Percentiles rank a stretch among this genome's conserved stretches.
phyloP scores from a whole-genome alignment of 23 red algal genomes.

The Agarophyton chilense region DNA sequence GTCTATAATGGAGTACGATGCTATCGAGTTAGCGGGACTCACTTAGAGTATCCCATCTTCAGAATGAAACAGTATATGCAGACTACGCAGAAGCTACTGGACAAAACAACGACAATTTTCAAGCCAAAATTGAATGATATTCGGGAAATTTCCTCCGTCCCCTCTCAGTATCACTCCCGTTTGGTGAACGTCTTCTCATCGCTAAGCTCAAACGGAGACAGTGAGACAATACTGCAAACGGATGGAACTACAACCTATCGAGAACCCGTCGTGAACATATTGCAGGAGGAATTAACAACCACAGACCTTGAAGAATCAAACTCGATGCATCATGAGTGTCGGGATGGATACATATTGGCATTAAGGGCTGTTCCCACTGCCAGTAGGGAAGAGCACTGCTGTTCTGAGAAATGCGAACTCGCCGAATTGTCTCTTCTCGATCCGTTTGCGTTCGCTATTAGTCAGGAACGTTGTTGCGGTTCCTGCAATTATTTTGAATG shows the following conservation, averaged over 20 bases:
- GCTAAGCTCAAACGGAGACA: constrained; percentile 1
- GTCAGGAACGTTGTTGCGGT: neutral
- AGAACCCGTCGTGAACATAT: neutral
- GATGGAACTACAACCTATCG: neutral
- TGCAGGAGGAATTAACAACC: neutral
- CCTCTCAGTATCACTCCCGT: neutral
- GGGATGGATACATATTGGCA: neutral
- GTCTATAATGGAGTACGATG: constrained; percentile 12
- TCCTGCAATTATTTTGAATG: constrained; percentile 14
- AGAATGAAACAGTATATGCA: constrained; percentile 11
- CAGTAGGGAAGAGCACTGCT: constrained; percentile 7
- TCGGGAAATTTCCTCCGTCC: neutral
- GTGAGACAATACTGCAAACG: neutral
- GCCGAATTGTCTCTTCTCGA: neutral
- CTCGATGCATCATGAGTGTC: neutral
- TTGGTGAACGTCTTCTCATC: constrained; percentile 1
- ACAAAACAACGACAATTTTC: neutral
- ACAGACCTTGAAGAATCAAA: too few relatives aligned
- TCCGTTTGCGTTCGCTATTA: neutral
- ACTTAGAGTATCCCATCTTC: neutral
- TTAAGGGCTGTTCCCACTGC: neutral
- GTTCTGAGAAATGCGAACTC: constrained; percentile 1
- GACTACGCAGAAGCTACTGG: neutral
- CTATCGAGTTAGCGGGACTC: neutral
- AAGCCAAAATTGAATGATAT: neutral